Base-by-base conservation (phyloP, 2,329 filamentous ascomycete genomes). In the Calonectria pauciramosa region DNA sequence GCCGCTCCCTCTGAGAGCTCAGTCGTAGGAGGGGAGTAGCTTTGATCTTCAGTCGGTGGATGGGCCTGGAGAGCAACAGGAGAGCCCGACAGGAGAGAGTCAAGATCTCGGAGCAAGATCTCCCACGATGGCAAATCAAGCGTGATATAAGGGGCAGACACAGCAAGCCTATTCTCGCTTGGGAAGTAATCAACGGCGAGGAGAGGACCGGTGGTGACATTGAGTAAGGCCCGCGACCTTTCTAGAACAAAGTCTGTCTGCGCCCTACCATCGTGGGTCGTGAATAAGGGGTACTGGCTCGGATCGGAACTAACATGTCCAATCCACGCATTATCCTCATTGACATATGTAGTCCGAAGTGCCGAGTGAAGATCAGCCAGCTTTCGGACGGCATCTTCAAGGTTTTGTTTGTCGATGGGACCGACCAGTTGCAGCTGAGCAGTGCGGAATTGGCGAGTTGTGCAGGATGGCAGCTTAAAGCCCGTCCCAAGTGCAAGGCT, bases 91-190 rank as follows among this genome's bases (percentile, higher is more conserved):
- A 69, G 36, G 34, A 69, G 36, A 18, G 26, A 28, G 49, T 69
- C 67, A 11, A 69, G 67, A 60, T 69, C 67, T 60, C 52, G 4
- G 34, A 69, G 26, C 26, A 69, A 13, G 30, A 36, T 54, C 52
- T 47, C 30, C 67, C 67, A 69, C 11, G 67, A 69, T 34, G 67
- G 67, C 16, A 34, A 41, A 69, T 60, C 67, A 20, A 69, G 67
- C 26, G 67, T 59, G 67, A 69, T 69, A 4, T 34, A 20, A 10
- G 28, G 36, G 36, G 67, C 52, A 52, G 67, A 54, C 34, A 69
- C 34, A 41, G 49, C 67, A 49, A 69, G 67, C 67, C 32, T 60
- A 38, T 54, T 32, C 14, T 44, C 30, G 41, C 41, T 47, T 60
- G 67, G 52, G 67, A 69, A 69, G 49, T 69, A 60, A 32, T 69